Evolutionary conservation across 208 protist genomes (phyloP), one percentile per base, ranked within the genome.

Genomic region (Porcisia hertigi): DNA sequence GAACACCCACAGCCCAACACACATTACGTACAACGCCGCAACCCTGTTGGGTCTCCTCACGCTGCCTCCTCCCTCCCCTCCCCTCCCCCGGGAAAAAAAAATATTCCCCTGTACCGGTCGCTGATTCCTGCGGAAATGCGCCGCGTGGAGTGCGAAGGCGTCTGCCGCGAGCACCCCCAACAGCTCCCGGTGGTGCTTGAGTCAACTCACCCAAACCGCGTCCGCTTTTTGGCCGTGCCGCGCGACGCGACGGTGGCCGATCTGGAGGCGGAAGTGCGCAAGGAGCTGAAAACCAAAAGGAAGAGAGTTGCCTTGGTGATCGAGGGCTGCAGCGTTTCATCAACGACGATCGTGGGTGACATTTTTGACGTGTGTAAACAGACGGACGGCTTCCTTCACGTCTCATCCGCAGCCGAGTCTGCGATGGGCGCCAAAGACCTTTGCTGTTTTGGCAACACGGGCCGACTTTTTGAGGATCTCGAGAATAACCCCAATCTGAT

Each of bases 341-440:
- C 63, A 57, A 67, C 70, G 18, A 70, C 74, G 6, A 69, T 53
- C 36, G 23, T 83, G 55, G 63, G 60, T 23, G 79, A 83, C 79
- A 55, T 83, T 30, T 74, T 76, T 73, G 70, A 79, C 59, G 66
- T 39, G 54, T 83, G 70, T 73, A 64, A 70, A 57, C 57, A 57
- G 45, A 70, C 62, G 34, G 79, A 83, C 74, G 79, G 79, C 64
- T 76, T 83, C 55, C 79, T 83, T 49, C 65, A 83, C 74, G 79
- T 83, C 9, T 67, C 74, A 6, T 60, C 70, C 59, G 54, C 66
- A 36, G 41, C 45, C 3, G 79, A 83, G 63, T 43, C 54, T 2
- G 36, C 64, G 3, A 76, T 83, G 73, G 79, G 79, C 71, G 54
- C 57, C 41, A 57, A 41, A 18, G 45, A 67, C 45, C 0, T 66